Evolutionary conservation across 116 monocot species (phyloP).

Genomic region (Dioscorea cayenensis): DNA sequence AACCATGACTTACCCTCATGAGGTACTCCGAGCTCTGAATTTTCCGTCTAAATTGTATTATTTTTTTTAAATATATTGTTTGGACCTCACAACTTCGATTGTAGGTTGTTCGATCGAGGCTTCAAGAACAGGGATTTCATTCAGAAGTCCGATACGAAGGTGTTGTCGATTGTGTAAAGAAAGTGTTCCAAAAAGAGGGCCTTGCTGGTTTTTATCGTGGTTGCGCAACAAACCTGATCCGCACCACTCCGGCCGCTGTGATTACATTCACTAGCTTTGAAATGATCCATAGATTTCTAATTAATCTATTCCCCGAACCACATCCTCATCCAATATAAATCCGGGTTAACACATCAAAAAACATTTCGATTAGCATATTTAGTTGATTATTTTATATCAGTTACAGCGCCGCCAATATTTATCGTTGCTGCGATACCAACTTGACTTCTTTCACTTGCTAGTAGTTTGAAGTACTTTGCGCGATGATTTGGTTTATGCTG

Average conservation of each 20-base stretch:
- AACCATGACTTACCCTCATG: constrained; percentile 89
- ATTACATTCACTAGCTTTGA: constrained; percentile 97
- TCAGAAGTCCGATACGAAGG: constrained; percentile 47
- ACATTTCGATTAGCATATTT: not conserved
- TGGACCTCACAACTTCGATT: not conserved
- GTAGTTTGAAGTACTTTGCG: not conserved
- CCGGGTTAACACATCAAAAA: not conserved
- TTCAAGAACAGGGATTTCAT: constrained; percentile 78
- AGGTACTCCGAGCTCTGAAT: constrained; percentile 31
- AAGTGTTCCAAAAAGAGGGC: constrained; percentile 61
- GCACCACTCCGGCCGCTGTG: constrained; percentile 87
- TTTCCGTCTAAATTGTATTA: not conserved
- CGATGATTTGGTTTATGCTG: not conserved
- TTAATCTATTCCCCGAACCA: constrained; percentile 46
- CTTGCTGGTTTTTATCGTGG: constrained; percentile 81
- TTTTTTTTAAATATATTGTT: not conserved
- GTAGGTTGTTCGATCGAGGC: constrained; percentile 85
- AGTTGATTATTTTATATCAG: not conserved
- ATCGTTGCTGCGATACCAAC: not conserved
- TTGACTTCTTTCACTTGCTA: not conserved
- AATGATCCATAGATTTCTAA: constrained; percentile 85
- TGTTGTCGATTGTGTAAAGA: constrained; percentile 66
- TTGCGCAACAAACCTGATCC: constrained; percentile 75
- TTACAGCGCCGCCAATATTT: not conserved
- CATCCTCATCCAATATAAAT: constrained; percentile 42